These are phyloP conservation scores for Aspergillus sclerotiicarbonarius DNA, from an alignment of 495 filamentous ascomycete species.

Conservation along the genomic window DNA sequence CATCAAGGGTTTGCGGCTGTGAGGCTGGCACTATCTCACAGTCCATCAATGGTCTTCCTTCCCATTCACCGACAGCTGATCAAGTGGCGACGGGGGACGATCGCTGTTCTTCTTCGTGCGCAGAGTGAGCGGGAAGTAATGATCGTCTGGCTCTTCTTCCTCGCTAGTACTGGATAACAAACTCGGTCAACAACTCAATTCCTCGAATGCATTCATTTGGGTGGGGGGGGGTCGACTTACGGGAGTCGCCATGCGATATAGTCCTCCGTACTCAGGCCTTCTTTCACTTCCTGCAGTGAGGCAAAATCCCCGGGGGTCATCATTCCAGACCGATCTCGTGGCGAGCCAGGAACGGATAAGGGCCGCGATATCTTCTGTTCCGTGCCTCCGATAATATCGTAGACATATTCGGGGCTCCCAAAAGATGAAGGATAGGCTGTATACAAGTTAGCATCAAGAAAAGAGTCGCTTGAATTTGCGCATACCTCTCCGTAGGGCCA, in stretches of 20 bases:
- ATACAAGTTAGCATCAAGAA: conserved; percentile 9
- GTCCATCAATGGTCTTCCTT: conserved; percentile 25
- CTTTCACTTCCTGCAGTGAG: conserved; percentile 87
- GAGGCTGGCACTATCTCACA: background rate
- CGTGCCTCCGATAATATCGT: conserved; percentile 80
- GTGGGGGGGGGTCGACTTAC: conserved; percentile 62
- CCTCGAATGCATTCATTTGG: background rate
- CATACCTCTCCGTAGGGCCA: conserved; percentile 78
- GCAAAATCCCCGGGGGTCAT: conserved; percentile 99
- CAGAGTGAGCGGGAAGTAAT: conserved; percentile 86
- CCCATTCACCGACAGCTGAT: conserved; percentile 41
- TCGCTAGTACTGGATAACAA: conserved; percentile 56
- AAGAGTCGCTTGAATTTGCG: background rate
- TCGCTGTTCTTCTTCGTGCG: conserved; percentile 42
- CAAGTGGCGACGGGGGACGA: conserved; percentile 40
- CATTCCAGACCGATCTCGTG: conserved; percentile 87
- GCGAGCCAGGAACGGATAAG: conserved; percentile 89
- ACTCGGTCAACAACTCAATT: conserved; percentile 7
- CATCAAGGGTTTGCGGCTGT: background rate
- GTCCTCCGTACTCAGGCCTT: conserved; percentile 93
- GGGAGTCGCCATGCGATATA: conserved; percentile 97
- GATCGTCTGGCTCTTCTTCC: conserved; percentile 94
- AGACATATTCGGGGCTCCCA: conserved; percentile 69
- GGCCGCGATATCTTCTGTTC: conserved; percentile 93
- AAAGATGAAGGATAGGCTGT: conserved; percentile 86